Evolutionary conservation across 75 land plant species (phyloP), one percentile per base, ranked within the genome.

Genomic region (Sequoia sempervirens): DNA sequence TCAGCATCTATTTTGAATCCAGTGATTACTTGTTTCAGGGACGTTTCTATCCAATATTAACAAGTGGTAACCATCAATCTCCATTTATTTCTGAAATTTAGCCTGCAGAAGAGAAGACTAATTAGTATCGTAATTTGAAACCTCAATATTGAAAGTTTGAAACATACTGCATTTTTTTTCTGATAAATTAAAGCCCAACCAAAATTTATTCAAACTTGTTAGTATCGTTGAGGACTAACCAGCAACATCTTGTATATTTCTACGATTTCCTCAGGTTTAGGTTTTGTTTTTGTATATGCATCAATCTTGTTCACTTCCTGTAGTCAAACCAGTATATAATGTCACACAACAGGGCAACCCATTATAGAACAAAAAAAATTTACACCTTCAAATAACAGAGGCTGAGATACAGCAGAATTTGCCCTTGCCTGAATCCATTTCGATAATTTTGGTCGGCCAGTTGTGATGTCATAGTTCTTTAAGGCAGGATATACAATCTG

Each of bases 351-450:
- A 53, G 41, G 32, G n/a, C 7, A 32, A 5, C 34, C n/a, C 30
- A 26, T 20, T 53, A 61, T 9, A 40, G 11, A 6, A 34, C 28
- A 32, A n/a, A 10, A 61, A 61, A 26, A 34, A 17, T 26, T 36
- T 37, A 41, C 11, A 3, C 20, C 37, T 40, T 38, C 1, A 23
- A 36, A 76, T 41, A 3, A 2, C 11, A 0, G 1, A 52, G 20
- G 36, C 13, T 17, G 1, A 52, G 2, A 47, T 13, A 72, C 15
- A 83, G 13, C 37, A 80, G 18, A 3, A n/a, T 30, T 36, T 43
- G 72, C 15, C 58, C 36, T 46, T 88, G 92, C 97, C 94, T 92
- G 86, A 83, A 95, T 90, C 97, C 97, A 95, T 82, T 79, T 85
- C 36, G 87, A 81, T 20, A 94, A 84, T 66, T 90, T 94, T 32